Percentiles rank a stretch among this genome's conserved stretches.
Conservation (phyloP, 139 green algal species). For the Chlamydomonas sp. region DNA sequence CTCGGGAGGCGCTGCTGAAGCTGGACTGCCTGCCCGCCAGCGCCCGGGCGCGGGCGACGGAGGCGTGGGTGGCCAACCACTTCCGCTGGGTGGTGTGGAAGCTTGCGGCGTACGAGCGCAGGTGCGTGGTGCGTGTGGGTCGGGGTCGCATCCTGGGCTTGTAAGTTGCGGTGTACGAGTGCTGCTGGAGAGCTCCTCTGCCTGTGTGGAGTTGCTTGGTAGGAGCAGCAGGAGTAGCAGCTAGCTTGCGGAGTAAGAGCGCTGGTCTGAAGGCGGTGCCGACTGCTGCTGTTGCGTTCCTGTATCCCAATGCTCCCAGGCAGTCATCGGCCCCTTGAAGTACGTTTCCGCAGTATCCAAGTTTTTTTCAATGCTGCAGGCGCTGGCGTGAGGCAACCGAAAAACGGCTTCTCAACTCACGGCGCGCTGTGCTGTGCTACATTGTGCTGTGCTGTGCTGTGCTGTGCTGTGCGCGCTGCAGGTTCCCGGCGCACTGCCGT, state of each 20-base stretch:
- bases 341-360: too few relatives aligned
- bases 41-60: slow-evolving; percentile 24
- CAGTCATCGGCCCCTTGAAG: too few relatives aligned
- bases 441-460: not conserved
- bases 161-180: slow-evolving; percentile 51
- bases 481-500: slow-evolving; percentile 23
- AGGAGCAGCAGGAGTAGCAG: not conserved
- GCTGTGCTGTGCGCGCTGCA: not conserved
- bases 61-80: slow-evolving; percentile 73
- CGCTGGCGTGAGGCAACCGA: too few relatives aligned
- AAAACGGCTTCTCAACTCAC: not conserved
- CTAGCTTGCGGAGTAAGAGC: not conserved
- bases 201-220: not conserved
- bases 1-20: slow-evolving; percentile 5
- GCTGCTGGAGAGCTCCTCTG: slow-evolving; percentile 44
- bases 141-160: slow-evolving; percentile 17
- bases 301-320: too few relatives aligned
- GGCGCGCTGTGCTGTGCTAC: not conserved
- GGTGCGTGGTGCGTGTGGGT: slow-evolving; percentile 58
- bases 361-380: too few relatives aligned
- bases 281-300: too few relatives aligned
- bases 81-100: slow-evolving; percentile 83
- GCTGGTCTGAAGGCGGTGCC: too few relatives aligned
- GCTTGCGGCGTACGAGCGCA: slow-evolving; percentile 65
- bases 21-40: not conserved